Evolutionary conservation across 441 rosid species (phyloP), one percentile per base, ranked within the genome.

Genomic region (Syzygium malaccense): DNA sequence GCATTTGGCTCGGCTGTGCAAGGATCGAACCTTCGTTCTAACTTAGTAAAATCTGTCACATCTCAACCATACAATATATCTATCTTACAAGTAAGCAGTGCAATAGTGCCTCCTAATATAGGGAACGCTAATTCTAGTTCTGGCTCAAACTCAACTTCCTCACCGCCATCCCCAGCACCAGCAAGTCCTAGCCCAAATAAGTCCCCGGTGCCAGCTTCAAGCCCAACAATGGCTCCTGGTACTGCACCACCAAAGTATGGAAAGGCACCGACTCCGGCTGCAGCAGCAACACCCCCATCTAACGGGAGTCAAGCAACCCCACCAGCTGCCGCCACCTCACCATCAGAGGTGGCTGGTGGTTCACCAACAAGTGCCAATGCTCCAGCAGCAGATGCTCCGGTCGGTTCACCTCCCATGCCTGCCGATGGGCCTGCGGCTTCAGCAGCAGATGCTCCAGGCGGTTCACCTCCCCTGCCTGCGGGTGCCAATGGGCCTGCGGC

Each of bases 1-100:
- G 71, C 57, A 6, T 91, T 92, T 33, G 88, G 90, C 4, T 90
- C 92, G 0, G 92, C 90, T 11, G 89, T 88, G 37, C 87, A 88
- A 0, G 90, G 89, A 6, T 89, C 92, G 2, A 41, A 23, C 54
- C 89, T 30, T 1, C 85, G 55, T 19, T 56, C 92, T 64, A 87
- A 20, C 14, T 87, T 91, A 15, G 89, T 90, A n/a, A 88, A 87
- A 49, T 14, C 87, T n/a, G 84, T 92, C 60, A 11, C 75, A 25
- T 58, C 92, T 15, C 87, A 87, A 19, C 92, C 92, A 0, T 88
- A 84, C 51, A 86, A 87, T n/a, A 28, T 92, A 28, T 92, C 93
- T 4, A 88, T 91, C n/a, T 75, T 91, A 62, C 90, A 92, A 86
- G 37, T 92, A 26, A 89, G 89, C 89, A 55, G 88, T 54, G 37